phyloP scores from a whole-genome alignment of 2,329 filamentous ascomycete genomes.

The Nigrograna mackinnonii region DNA sequence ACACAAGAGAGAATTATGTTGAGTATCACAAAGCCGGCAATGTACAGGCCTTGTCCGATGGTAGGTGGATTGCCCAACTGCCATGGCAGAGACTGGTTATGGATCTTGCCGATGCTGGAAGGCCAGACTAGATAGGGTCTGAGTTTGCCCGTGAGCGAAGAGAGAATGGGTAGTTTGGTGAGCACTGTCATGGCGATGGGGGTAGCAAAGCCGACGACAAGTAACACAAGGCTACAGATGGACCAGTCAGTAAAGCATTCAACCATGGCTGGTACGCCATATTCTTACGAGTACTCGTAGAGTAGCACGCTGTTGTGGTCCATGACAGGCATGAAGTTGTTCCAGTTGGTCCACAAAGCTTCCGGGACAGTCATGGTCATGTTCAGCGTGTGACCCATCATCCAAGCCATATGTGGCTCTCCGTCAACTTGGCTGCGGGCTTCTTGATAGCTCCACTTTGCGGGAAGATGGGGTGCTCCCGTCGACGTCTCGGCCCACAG shows the following conservation, averaged over 20 bases:
- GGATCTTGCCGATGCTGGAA: neutral
- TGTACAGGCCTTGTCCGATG: conserved; percentile 48
- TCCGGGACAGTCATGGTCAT: conserved; percentile 2
- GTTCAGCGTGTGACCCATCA: neutral
- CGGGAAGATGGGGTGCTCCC: neutral
- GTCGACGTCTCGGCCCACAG: neutral
- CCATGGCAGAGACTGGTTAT: neutral
- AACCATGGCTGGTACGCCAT: neutral
- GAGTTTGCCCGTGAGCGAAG: conserved; percentile 10
- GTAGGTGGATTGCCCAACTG: neutral
- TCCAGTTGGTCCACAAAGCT: neutral
- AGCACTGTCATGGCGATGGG: conserved; percentile 20
- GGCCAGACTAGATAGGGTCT: neutral
- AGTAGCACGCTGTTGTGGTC: neutral
- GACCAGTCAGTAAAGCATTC: neutral
- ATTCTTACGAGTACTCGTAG: neutral
- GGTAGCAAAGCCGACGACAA: conserved; percentile 18
- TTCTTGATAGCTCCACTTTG: neutral
- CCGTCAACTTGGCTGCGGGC: neutral
- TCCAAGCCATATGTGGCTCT: neutral
- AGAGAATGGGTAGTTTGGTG: conserved; percentile 13
- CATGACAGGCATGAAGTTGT: neutral
- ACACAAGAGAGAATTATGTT: conserved; percentile 9
- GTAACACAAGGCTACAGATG: conserved; percentile 14
- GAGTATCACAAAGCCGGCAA: conserved; percentile 25